A percentile compares a stretch with the other conserved stretches of the same genome.
phyloP scores from a whole-genome alignment of 805 yeast species.

The Ogataea siamensis region DNA sequence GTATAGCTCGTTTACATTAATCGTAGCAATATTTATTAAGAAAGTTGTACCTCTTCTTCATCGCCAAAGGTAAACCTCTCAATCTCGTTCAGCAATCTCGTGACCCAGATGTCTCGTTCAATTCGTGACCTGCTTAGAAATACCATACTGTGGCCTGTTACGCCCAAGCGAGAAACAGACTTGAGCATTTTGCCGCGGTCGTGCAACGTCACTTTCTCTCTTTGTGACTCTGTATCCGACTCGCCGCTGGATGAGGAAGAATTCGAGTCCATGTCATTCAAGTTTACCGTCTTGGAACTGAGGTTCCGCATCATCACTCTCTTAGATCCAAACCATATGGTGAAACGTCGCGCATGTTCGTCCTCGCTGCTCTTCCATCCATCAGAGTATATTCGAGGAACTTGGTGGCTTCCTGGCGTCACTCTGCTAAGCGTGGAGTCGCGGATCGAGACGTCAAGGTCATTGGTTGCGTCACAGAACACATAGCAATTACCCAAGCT shows the following conservation, averaged over 20 bases:
- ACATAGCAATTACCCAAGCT: constrained; percentile 69
- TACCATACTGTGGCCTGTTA: constrained; percentile 64
- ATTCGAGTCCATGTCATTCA: constrained; percentile 8
- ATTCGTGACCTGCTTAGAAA: constrained; percentile 80
- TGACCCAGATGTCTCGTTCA: constrained; percentile 83
- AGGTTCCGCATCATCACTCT: constrained; percentile 37
- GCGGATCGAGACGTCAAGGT: constrained; percentile 48
- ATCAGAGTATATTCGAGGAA: constrained; percentile 75
- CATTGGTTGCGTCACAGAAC: constrained; percentile 66
- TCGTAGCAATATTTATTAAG: constrained; percentile 11
- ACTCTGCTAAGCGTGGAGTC: constrained; percentile 41
- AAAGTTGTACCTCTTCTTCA: constrained; percentile 22
- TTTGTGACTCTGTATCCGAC: constrained; percentile 2
- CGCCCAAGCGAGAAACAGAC: constrained; percentile 55
- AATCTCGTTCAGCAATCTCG: constrained; percentile 41
- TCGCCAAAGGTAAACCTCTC: constrained; percentile 37
- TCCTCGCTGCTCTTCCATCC: constrained; percentile 85
- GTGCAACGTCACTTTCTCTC: constrained; percentile 9
- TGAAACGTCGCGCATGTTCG: constrained; percentile 72
- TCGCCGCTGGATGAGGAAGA: constrained; percentile 10
- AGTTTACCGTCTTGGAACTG: constrained; percentile 4
- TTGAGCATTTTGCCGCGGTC: constrained; percentile 35
- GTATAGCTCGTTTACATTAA: constrained; percentile 26
- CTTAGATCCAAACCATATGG: constrained; percentile 78
- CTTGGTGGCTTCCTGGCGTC: constrained; percentile 52